Conservation (phyloP, 2,329 filamentous ascomycete species). For the Trichoderma simmonsii region DNA sequence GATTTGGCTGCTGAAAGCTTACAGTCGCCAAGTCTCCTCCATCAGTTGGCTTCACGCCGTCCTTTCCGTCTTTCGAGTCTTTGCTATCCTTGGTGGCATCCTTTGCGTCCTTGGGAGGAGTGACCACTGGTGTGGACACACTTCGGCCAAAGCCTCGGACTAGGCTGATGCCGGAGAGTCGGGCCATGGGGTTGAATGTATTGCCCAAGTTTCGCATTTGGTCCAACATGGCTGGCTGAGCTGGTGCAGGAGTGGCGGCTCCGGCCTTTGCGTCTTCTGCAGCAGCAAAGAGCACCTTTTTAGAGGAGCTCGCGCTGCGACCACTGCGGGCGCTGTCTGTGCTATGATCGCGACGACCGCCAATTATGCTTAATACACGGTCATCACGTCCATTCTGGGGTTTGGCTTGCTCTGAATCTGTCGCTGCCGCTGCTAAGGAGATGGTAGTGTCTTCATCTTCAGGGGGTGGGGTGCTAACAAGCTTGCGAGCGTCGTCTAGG, state of each 20-base stretch:
- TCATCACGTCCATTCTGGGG: slow-evolving; percentile 50
- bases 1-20: slow-evolving; percentile 28
- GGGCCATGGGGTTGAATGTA: slow-evolving; percentile 77
- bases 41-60: slow-evolving; percentile 42
- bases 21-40: slow-evolving; percentile 58
- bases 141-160: slow-evolving; percentile 72
- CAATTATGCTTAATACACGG: slow-evolving; percentile 67
- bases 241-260: slow-evolving; percentile 18
- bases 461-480: slow-evolving; percentile 71
- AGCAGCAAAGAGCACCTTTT: slow-evolving; percentile 52
- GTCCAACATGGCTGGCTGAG: slow-evolving; percentile 62
- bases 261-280: slow-evolving; percentile 38
- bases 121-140: slow-evolving; percentile 36
- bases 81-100: not conserved
- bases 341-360: slow-evolving; percentile 72
- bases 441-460: slow-evolving; percentile 63
- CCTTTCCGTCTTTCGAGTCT: slow-evolving; percentile 35
- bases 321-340: slow-evolving; percentile 68
- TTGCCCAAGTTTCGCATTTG: slow-evolving; percentile 79
- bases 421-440: slow-evolving; percentile 49
- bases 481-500: slow-evolving; percentile 84
- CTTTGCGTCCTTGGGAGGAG: slow-evolving; percentile 28
- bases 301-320: slow-evolving; percentile 57
- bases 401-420: slow-evolving; percentile 34
- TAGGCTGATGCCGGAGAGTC: slow-evolving; percentile 69